Evolutionary conservation across 768 basidiomycete species (phyloP), one percentile per base, ranked within the genome.

Genomic region (Russula griseocarnosa): DNA sequence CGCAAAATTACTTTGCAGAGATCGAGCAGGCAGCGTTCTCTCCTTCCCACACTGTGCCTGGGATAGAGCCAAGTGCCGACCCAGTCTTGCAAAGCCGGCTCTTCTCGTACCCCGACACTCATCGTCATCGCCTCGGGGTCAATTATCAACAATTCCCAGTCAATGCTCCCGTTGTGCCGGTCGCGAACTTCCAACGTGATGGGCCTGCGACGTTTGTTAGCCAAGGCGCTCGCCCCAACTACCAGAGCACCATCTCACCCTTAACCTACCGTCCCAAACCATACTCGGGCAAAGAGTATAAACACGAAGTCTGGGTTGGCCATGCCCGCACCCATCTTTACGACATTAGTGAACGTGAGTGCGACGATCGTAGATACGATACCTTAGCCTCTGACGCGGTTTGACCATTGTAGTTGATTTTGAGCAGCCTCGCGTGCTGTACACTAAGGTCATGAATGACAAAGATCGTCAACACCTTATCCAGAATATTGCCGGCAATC

Each of bases 141-240:
- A 92, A 92, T 79, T 90, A 92, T 77, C 82, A 87, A 71, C 90
- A 96, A 71, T 78, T 98, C 11, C 94, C 94, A 1, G 87, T 94
- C 73, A 98, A 98, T 74, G 81, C 85, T 6, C 88, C 93, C 1
- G 72, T 88, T 55, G 78, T 76, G 57, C 88, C 87, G 5, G 78
- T 91, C 60, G 82, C 84, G 66, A 94, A 96, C 83, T 96, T 95
- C 89, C 93, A 96, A 77, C 89, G 94, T 50, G 94, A 90, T 70
- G 95, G 94, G 24, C 61, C 76, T 9, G 80, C 77, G 75, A 78
- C 84, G 1, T 84, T 85, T 76, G 75, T 86, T 72, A 92, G 86
- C 72, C 94, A 96, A 76, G 94, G 92, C 66, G 73, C 78, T 63
- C 83, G 91, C 26, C 92, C 95, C 66, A 93, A 92, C 81, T 97